These are phyloP conservation scores for Linnemannia exigua DNA, from an alignment of 192 early-diverging fungal species.

Conservation along the genomic window DNA sequence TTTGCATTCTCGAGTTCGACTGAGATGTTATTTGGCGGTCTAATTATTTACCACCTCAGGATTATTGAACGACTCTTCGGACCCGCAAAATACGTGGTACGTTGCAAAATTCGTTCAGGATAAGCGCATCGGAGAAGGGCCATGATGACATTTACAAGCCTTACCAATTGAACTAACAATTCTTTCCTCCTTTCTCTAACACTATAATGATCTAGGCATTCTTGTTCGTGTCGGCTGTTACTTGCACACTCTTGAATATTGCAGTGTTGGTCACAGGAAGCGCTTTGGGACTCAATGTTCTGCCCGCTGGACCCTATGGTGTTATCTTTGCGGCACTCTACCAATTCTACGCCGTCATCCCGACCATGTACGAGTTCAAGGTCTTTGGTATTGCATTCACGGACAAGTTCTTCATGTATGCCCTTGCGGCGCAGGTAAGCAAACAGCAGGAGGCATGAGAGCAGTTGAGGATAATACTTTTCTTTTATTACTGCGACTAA, in stretches of 20 bases:
- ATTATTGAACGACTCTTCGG: slow-evolving; percentile 76
- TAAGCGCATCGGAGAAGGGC: not conserved
- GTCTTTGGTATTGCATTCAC: slow-evolving; percentile 65
- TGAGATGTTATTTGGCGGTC: slow-evolving; percentile 71
- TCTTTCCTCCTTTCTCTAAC: not conserved
- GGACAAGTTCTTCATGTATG: slow-evolving; percentile 66
- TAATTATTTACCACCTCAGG: slow-evolving; percentile 71
- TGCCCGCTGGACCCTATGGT: slow-evolving; percentile 73
- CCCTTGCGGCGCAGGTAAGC: slow-evolving; percentile 62
- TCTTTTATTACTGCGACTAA: too few species aligned
- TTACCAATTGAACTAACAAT: not conserved
- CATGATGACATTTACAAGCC: not conserved
- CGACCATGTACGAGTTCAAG: slow-evolving; percentile 65
- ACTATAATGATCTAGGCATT: slow-evolving; percentile 59
- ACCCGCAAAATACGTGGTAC: slow-evolving; percentile 72
- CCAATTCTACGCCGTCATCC: slow-evolving; percentile 69
- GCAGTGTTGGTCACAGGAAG: slow-evolving; percentile 62
- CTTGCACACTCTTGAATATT: slow-evolving; percentile 68
- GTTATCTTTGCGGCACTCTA: slow-evolving; percentile 70
- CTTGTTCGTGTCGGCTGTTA: slow-evolving; percentile 60
- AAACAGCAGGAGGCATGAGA: not conserved
- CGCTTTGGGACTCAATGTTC: slow-evolving; percentile 58
- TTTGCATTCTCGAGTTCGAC: slow-evolving; percentile 67
- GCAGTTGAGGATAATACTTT: not conserved
- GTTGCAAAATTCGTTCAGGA: not conserved